phyloP scores from a whole-genome alignment of 129 eudicot genomes.

The Calendula officinalis region DNA sequence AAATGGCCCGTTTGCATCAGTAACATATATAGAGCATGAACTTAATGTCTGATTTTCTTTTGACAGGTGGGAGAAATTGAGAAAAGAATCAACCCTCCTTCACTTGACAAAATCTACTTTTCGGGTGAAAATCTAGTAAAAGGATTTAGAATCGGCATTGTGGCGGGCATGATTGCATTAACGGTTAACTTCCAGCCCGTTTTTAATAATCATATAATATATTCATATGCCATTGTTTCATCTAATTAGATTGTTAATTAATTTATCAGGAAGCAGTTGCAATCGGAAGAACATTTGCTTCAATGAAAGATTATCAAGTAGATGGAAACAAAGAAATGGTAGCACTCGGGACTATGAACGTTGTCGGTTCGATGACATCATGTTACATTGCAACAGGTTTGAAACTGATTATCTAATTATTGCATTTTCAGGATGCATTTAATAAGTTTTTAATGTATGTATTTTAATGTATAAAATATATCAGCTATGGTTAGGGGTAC shows the following conservation, averaged over 20 bases:
- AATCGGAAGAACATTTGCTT: conserved; percentile 84
- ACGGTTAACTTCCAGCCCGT: conserved; percentile 41
- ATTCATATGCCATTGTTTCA: neutral
- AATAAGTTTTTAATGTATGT: neutral
- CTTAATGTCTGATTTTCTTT: neutral
- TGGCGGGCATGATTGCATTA: conserved; percentile 70
- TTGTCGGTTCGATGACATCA: conserved; percentile 82
- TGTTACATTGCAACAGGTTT: conserved; percentile 80
- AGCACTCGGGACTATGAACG: conserved; percentile 76
- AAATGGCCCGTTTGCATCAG: too few species aligned
- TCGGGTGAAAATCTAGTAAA: conserved; percentile 55
- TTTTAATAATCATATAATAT: neutral
- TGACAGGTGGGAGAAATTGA: conserved; percentile 52
- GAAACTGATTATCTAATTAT: neutral
- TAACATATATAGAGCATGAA: too few species aligned
- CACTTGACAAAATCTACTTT: conserved; percentile 53
- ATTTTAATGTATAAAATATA: too few species aligned
- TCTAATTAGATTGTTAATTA: neutral
- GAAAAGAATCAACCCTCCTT: conserved; percentile 58
- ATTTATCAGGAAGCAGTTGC: conserved; percentile 80
- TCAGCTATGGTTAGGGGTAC: too few species aligned
- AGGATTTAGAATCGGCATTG: conserved; percentile 57
- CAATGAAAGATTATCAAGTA: conserved; percentile 73
- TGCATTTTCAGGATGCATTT: neutral
- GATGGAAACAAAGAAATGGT: conserved; percentile 94